These are phyloP conservation scores for Colletotrichum melonis DNA, from an alignment of 2,329 filamentous ascomycete genomes.

Conservation along the genomic window DNA sequence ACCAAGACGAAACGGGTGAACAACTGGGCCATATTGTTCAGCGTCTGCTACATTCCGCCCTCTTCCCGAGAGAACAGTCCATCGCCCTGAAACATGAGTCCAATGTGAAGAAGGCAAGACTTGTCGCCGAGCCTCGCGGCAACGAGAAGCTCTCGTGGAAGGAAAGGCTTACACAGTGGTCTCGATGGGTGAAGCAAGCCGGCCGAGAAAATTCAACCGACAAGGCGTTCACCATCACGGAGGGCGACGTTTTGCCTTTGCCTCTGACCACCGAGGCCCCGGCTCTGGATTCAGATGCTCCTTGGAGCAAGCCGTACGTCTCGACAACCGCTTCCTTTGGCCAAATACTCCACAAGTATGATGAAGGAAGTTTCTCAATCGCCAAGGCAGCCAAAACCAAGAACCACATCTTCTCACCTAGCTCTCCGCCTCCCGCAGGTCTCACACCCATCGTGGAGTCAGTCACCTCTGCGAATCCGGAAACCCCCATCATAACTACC, in stretches of 20 bases:
- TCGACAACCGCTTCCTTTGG: constrained; percentile 61
- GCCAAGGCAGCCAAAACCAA: background rate
- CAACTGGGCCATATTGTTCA: constrained; percentile 34
- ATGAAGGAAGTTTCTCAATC: constrained; percentile 16
- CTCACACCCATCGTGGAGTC: constrained; percentile 47
- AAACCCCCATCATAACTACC: constrained; percentile 37
- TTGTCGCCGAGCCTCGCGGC: background rate
- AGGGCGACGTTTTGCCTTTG: constrained; percentile 1
- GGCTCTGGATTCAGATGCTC: background rate
- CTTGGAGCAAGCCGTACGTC: constrained; percentile 18
- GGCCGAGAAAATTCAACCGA: constrained; percentile 23
- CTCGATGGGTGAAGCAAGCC: constrained; percentile 31
- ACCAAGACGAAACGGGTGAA: constrained; percentile 10
- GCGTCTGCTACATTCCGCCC: constrained; percentile 30
- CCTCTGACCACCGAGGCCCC: constrained; percentile 7
- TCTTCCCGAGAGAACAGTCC: constrained; percentile 1
- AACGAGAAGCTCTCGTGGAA: constrained; percentile 33
- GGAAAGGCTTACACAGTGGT: constrained; percentile 27
- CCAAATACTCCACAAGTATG: constrained; percentile 55
- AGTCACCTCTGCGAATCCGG: constrained; percentile 34
- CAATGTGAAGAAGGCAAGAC: background rate
- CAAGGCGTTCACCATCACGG: background rate
- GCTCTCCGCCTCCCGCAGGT: constrained; percentile 58
- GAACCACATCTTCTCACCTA: constrained; percentile 55
- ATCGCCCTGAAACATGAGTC: background rate